Percentiles rank a stretch among this genome's conserved stretches.
These are phyloP conservation scores for Yamadazyma takamatsuzukensis DNA, from an alignment of 805 yeast genomes.

Conservation along the genomic window DNA sequence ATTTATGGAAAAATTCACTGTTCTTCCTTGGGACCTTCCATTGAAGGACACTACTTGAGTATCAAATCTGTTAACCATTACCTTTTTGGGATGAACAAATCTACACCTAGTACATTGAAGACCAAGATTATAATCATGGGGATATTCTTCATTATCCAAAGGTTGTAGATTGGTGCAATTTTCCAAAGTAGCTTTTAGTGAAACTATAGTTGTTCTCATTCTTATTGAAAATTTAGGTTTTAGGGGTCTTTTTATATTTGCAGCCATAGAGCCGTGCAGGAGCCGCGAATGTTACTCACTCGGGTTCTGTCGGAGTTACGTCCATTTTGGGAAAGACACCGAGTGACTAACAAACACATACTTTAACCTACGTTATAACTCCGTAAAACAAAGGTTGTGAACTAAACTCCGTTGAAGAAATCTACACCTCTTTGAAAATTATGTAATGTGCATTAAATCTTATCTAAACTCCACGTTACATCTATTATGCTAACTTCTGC, in stretches of 20 bases:
- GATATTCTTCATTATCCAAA: slow-evolving; percentile 12
- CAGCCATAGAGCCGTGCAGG: too few relatives aligned
- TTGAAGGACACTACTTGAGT: slow-evolving; percentile 1
- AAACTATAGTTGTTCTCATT: slow-evolving; percentile 12
- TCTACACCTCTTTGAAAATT: too few relatives aligned
- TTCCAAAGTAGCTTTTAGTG: slow-evolving; percentile 9
- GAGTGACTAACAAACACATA: too few relatives aligned
- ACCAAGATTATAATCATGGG: slow-evolving; percentile 13
- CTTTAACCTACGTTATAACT: too few relatives aligned
- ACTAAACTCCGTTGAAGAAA: too few relatives aligned
- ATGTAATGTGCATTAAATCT: slow-evolving; percentile 10
- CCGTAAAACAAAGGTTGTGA: too few relatives aligned
- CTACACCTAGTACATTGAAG: slow-evolving; percentile 9
- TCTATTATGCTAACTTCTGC: slow-evolving; percentile 81
- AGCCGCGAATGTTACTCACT: slow-evolving; percentile 3
- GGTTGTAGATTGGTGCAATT: slow-evolving; percentile 13
- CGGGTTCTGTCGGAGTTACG: too few relatives aligned
- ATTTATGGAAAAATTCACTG: slow-evolving; percentile 7
- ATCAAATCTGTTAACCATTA: slow-evolving; percentile 8
- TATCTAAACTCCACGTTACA: slow-evolving; percentile 58
- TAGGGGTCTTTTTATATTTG: slow-evolving; percentile 1
- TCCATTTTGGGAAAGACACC: too few relatives aligned
- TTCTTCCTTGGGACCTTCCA: slow-evolving; percentile 3
- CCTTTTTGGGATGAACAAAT: slow-evolving; percentile 7
- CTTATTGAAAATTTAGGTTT: background rate